These are phyloP conservation scores for Musa itinerans DNA, from an alignment of 176 grass and related monocot genomes.

Conservation along the genomic window DNA sequence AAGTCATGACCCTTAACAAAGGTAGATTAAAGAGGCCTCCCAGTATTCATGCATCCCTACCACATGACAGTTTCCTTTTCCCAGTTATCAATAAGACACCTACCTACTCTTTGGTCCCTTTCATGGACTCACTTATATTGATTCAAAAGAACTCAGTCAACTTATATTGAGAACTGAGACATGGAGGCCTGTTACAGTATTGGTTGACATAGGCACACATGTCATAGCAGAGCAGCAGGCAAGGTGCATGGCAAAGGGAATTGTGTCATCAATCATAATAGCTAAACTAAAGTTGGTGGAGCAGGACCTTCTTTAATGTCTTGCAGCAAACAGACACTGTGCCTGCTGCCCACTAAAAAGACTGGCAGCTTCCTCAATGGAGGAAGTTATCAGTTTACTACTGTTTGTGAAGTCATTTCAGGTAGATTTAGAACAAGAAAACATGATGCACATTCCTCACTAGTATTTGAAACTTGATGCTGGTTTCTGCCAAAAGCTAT, in stretches of 20 bases:
- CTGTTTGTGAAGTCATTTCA: neutral
- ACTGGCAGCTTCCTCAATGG: too few species aligned
- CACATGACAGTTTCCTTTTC: neutral
- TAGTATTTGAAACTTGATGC: neutral
- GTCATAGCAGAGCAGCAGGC: neutral
- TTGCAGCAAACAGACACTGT: too few species aligned
- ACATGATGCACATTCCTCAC: neutral
- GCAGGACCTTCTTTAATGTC: neutral
- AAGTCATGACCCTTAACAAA: neutral
- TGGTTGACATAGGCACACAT: neutral
- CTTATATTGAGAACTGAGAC: conserved; percentile 2
- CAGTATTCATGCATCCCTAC: neutral
- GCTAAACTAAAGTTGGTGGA: neutral
- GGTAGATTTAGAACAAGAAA: neutral
- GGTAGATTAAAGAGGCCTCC: neutral
- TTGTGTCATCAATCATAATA: neutral
- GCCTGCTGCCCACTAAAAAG: too few species aligned
- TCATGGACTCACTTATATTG: conserved; percentile 5
- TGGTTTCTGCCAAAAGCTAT: neutral
- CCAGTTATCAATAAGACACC: neutral
- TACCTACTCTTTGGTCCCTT: conserved; percentile 3
- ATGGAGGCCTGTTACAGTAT: neutral
- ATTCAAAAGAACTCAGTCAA: neutral
- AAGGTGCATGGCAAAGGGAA: neutral
- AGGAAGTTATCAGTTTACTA: too few species aligned